Evolutionary conservation across 192 early-diverging fungal species (phyloP).

Genomic region (Coemansia sp.): DNA sequence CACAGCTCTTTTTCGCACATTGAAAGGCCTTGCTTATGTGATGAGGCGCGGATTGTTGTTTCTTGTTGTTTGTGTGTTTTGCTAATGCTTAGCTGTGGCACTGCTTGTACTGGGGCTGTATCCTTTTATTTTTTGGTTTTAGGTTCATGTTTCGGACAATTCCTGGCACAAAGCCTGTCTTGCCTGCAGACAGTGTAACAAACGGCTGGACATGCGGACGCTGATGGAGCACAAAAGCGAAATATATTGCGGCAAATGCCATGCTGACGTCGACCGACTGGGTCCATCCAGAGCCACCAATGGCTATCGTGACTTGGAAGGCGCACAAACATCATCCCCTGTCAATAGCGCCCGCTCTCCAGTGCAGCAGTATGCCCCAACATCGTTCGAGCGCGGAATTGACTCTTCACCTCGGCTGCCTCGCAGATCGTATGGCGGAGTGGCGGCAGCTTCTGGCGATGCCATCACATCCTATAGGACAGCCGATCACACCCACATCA

Average conservation of each 20-base stretch:
- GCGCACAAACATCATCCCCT: background rate
- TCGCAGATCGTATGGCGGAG: background rate
- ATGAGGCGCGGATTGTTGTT: no score
- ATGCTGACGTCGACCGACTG: conserved; percentile 20
- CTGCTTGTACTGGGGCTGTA: background rate
- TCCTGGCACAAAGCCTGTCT: conserved; percentile 53
- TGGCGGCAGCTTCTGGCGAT: background rate
- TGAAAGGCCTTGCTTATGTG: no score
- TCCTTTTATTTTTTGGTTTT: background rate
- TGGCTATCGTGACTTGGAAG: background rate
- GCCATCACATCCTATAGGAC: background rate
- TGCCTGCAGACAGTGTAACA: conserved; percentile 41
- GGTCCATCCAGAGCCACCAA: conserved; percentile 13
- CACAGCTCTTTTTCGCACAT: background rate
- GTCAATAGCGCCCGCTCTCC: background rate
- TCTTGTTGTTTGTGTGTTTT: no score
- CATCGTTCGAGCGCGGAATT: conserved; percentile 2
- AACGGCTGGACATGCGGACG: conserved; percentile 29
- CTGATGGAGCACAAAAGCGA: conserved; percentile 49
- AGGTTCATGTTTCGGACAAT: conserved; percentile 51
- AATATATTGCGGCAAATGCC: conserved; percentile 51
- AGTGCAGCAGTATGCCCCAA: background rate
- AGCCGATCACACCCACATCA: background rate
- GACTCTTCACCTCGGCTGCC: background rate
- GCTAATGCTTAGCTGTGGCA: no score